Evolutionary conservation across 2,329 filamentous ascomycete species (phyloP).

Genomic region (Zarea fungicola): DNA sequence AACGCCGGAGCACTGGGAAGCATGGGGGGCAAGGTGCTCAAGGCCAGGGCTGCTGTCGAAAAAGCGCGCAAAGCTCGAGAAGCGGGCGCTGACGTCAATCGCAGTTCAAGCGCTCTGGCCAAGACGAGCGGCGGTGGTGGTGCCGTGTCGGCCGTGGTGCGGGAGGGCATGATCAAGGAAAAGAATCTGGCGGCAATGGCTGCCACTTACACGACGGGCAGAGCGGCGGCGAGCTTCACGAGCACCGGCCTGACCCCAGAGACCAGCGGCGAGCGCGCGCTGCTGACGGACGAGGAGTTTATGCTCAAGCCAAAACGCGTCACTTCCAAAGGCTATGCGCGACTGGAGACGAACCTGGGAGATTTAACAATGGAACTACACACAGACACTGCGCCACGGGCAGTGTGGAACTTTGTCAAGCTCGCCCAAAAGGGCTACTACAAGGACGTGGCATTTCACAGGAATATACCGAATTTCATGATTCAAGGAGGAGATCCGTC

Average conservation of each 20-base stretch:
- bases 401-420: constrained; percentile 95
- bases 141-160: constrained; percentile 19
- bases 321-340: constrained; percentile 84
- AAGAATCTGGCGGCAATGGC: constrained; percentile 72
- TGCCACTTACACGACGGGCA: constrained; percentile 83
- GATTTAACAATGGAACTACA: constrained; percentile 84
- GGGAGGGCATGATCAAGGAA: constrained; percentile 42
- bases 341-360: constrained; percentile 81
- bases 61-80: constrained; percentile 73
- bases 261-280: constrained; percentile 78
- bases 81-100: constrained; percentile 54
- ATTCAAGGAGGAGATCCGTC: constrained; percentile 94
- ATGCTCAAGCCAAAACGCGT: constrained; percentile 89
- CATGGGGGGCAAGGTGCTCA: constrained; percentile 73
- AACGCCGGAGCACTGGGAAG: constrained; percentile 78
- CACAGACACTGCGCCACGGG: constrained; percentile 83
- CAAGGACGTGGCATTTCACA: constrained; percentile 75
- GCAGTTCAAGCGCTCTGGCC: constrained; percentile 39
- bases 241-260: constrained; percentile 90
- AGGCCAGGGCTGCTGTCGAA: constrained; percentile 90
- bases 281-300: constrained; percentile 90
- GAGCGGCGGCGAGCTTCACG: constrained; percentile 89
- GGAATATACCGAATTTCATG: constrained; percentile 96
- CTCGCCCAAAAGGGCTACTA: constrained; percentile 90
- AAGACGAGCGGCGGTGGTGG: constrained; percentile 25